Evolutionary conservation across 2,329 filamentous ascomycete species (phyloP), one percentile per base, ranked within the genome.

Genomic region (Fusarium transvaalense): DNA sequence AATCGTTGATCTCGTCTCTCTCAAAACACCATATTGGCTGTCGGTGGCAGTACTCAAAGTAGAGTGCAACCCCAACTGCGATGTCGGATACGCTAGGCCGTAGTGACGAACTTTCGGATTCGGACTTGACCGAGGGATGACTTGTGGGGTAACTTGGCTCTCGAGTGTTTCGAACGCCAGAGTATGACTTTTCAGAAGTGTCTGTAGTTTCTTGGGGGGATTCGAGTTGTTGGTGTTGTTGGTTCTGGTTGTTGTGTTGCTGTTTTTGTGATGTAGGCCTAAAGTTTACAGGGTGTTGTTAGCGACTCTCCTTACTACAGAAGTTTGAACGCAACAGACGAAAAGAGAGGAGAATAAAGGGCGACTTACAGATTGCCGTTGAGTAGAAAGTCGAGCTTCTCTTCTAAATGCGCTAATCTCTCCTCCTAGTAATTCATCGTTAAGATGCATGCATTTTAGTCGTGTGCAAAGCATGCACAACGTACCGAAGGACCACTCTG

Each of bases 341-440:
- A 63, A 46, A 79, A 75, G 53, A 61, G 64, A 35, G 58, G 47
- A 46, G 50, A 39, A 19, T 38, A 37, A 34, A 46, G 58, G 59
- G 60, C 21, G 14, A 35, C 46, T 45, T 76, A 77, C 75, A 77
- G 71, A 72, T 75, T 80, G 55, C 82, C 82, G 47, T 77, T 84
- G 21, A 85, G 74, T 54, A 85, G 77, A 60, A 82, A 80, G 74
- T 85, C 83, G 46, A 85, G 79, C 71, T 85, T 85, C 74, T 85
- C 83, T 75, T 85, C 83, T 39, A 85, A 68, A 51, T 82, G 81
- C 15, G 82, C 82, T n/a, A 85, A 76, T 66, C 83, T 78, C 71
- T 85, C 83, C 66, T 83, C 82, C 83, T 85, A 67, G 50, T 53
- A 27, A 69, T 55, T 57, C 23, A 35, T 27, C 38, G 71, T 75